These are phyloP conservation scores for Diutina scorzettiae DNA, from an alignment of 1,139 yeast genomes.

Conservation along the genomic window DNA sequence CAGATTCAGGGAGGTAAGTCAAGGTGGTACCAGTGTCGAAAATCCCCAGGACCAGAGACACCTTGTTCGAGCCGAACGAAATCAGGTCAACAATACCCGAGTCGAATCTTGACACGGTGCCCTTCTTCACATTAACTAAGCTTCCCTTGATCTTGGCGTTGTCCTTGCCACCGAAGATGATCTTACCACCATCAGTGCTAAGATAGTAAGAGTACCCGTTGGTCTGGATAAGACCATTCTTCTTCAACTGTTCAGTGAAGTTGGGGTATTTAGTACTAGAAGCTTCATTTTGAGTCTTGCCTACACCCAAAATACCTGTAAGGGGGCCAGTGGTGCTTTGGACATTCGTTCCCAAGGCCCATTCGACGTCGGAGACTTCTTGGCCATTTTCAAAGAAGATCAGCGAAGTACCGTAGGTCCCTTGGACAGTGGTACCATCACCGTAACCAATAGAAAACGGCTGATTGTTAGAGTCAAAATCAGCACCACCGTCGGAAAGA, in stretches of 20 bases:
- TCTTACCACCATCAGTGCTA: background rate
- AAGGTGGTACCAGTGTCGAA: conserved; percentile 3
- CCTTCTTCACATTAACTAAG: no score
- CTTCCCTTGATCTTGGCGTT: background rate
- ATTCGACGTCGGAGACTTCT: conserved; percentile 8
- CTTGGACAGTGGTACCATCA: conserved; percentile 7
- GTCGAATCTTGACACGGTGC: background rate
- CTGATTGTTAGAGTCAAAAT: conserved; percentile 7
- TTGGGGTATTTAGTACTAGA: background rate
- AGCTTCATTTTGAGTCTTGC: background rate
- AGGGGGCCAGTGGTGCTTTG: background rate
- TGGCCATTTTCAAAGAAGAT: conserved; percentile 5
- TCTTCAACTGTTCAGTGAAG: background rate
- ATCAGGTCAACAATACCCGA: background rate
- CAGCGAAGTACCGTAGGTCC: conserved; percentile 8
- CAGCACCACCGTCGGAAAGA: background rate
- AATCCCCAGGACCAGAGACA: no score
- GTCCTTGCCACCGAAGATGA: background rate
- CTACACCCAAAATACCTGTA: conserved; percentile 9
- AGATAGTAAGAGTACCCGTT: background rate
- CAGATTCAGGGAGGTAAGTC: background rate
- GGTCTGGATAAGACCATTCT: background rate
- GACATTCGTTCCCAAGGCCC: conserved; percentile 7
- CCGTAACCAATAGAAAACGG: conserved; percentile 8
- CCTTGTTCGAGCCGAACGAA: background rate